Percentiles rank a stretch among this genome's conserved stretches.
These are phyloP conservation scores for Yarrowia sp. DNA, from an alignment of 805 yeast genomes.

Conservation along the genomic window DNA sequence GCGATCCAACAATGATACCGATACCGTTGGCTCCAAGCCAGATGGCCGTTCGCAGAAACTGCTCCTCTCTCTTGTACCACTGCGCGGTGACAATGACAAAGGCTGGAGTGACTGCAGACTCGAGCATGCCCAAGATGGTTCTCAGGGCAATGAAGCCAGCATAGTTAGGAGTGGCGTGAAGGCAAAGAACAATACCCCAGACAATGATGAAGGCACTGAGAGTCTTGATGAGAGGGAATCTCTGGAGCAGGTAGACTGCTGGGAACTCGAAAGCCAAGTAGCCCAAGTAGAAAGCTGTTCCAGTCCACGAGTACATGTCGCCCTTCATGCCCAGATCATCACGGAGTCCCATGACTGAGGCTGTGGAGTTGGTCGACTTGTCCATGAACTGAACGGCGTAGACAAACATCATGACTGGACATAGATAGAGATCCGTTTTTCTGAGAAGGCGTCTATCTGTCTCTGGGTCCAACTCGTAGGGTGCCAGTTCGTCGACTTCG, in stretches of 20 bases:
- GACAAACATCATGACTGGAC: constrained; percentile 8
- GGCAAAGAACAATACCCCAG: not conserved
- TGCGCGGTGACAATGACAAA: not conserved
- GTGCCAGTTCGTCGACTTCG: not conserved
- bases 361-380: not conserved
- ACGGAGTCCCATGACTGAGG: not conserved
- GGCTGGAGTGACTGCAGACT: not conserved
- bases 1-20: not conserved
- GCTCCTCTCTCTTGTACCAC: constrained; percentile 3
- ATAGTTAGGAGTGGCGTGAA: not conserved
- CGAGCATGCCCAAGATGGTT: not conserved
- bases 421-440: not conserved
- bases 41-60: constrained; percentile 1
- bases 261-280: not conserved
- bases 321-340: not conserved
- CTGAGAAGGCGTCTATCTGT: not conserved
- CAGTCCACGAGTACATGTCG: constrained; percentile 6
- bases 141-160: not conserved
- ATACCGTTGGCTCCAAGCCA: not conserved
- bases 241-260: not conserved
- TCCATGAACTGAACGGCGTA: constrained; percentile 4
- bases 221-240: constrained; percentile 1
- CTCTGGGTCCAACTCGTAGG: not conserved
- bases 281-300: not conserved
- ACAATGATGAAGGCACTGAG: not conserved